Percentiles rank a stretch among this genome's conserved stretches.
These are phyloP conservation scores for Exophiala calicioides DNA, from an alignment of 2,329 filamentous ascomycete species.

Conservation along the genomic window DNA sequence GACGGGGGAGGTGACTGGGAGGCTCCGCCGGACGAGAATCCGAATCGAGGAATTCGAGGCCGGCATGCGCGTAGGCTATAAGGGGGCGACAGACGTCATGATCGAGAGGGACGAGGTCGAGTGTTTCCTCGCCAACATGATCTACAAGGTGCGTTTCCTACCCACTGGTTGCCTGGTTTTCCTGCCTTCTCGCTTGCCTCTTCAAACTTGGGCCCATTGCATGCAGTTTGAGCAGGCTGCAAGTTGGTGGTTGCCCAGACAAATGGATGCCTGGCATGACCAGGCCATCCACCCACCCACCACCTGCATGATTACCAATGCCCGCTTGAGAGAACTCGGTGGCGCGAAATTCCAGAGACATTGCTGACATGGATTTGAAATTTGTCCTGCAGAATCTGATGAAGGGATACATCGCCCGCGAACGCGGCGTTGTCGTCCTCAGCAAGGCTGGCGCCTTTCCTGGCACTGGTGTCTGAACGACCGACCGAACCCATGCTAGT, in stretches of 20 bases:
- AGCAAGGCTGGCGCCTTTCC: conserved; percentile 91
- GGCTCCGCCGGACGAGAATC: conserved; percentile 69
- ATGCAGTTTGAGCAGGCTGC: background rate
- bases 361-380: conserved; percentile 13
- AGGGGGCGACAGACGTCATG: conserved; percentile 51
- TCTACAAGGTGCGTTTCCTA: conserved; percentile 77
- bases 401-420: conserved; percentile 97
- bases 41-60: conserved; percentile 81
- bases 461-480: conserved; percentile 68
- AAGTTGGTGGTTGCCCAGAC: conserved; percentile 16
- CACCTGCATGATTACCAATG: background rate
- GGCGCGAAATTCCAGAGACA: too few species aligned
- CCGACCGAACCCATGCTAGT: background rate
- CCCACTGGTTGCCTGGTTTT: conserved; percentile 19
- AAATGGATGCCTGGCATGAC: conserved; percentile 12
- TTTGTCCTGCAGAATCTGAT: conserved; percentile 79
- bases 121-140: conserved; percentile 91
- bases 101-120: conserved; percentile 92
- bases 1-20: conserved; percentile 37
- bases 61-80: conserved; percentile 73
- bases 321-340: too few species aligned
- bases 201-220: background rate
- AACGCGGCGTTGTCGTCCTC: conserved; percentile 84
- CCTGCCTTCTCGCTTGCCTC: background rate
- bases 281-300: background rate